Conservation (phyloP, 1,139 yeast genomes). For the Yamadazyma blattariae region DNA sequence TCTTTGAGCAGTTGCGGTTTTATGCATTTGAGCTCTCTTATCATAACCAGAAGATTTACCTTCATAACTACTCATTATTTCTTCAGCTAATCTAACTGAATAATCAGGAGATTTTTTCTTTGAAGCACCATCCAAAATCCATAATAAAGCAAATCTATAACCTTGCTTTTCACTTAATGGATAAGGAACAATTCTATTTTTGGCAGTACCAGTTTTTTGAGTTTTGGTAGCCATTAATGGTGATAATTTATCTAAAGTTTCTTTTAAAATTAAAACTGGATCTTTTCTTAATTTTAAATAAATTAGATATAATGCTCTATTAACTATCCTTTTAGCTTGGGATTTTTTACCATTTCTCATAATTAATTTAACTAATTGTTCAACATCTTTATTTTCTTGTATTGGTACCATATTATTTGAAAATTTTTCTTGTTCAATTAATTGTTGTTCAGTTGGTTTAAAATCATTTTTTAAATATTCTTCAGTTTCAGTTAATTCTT, state of each 20-base stretch:
- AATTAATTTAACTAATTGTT: constrained; percentile 77
- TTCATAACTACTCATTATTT: constrained; percentile 69
- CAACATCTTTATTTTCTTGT: constrained; percentile 65
- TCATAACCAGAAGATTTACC: constrained; percentile 86
- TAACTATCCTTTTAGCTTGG: constrained; percentile 69
- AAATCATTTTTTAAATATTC: constrained; percentile 38
- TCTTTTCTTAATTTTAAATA: constrained; percentile 68
- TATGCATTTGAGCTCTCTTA: constrained; percentile 80
- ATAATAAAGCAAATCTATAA: constrained; percentile 77
- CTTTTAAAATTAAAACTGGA: constrained; percentile 74
- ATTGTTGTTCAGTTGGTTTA: constrained; percentile 61
- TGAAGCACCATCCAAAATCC: constrained; percentile 85
- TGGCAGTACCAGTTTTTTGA: constrained; percentile 82
- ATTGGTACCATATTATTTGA: constrained; percentile 58
- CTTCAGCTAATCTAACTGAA: constrained; percentile 88
- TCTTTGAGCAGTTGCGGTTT: constrained; percentile 79
- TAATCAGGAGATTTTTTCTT: constrained; percentile 79
- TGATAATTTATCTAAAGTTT: constrained; percentile 76
- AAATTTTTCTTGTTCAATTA: constrained; percentile 49
- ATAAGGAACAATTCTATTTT: constrained; percentile 74
- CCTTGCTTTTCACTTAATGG: constrained; percentile 84
- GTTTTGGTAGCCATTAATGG: constrained; percentile 82
- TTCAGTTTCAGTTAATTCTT: constrained; percentile 34
- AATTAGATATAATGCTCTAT: constrained; percentile 78
- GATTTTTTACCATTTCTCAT: constrained; percentile 94